Conservation (phyloP, 2,329 filamentous ascomycete species). For the Sarocladium strictum region DNA sequence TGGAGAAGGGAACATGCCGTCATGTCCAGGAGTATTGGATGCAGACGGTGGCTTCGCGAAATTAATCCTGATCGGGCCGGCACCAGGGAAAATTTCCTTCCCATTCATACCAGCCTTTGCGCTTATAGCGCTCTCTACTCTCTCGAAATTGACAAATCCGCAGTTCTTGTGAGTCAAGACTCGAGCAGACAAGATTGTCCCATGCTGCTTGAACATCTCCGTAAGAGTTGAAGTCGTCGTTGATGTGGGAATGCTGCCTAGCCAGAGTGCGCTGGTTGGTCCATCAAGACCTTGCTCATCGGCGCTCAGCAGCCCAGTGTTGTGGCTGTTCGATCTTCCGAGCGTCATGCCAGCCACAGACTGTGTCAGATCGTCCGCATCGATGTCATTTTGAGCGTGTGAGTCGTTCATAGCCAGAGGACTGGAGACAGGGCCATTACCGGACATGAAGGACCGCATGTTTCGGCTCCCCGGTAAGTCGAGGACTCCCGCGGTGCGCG, state of each 20-base stretch:
- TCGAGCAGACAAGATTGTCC: slow-evolving; percentile 81
- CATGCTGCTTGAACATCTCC: slow-evolving; percentile 92
- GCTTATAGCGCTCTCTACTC: slow-evolving; percentile 80
- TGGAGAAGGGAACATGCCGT: slow-evolving; percentile 81
- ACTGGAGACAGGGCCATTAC: slow-evolving; percentile 63
- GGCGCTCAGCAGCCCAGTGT: slow-evolving; percentile 60
- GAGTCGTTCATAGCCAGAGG: slow-evolving; percentile 72
- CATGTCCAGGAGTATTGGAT: slow-evolving; percentile 81
- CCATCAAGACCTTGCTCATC: slow-evolving; percentile 81
- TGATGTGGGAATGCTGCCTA: slow-evolving; percentile 94
- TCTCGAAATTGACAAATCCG: slow-evolving; percentile 97
- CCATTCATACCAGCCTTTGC: slow-evolving; percentile 86
- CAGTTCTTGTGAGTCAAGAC: slow-evolving; percentile 98
- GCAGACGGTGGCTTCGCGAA: slow-evolving; percentile 94
- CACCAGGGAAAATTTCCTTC: slow-evolving; percentile 97
- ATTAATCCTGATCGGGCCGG: slow-evolving; percentile 89
- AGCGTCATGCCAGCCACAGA: slow-evolving; percentile 78
- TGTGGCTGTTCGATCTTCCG: slow-evolving; percentile 57
- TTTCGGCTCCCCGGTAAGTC: slow-evolving; percentile 67
- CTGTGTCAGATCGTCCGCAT: slow-evolving; percentile 74
- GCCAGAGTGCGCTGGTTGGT: slow-evolving; percentile 90
- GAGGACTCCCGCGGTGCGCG: slow-evolving; percentile 84
- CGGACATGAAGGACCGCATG: slow-evolving; percentile 68
- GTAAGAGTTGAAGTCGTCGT: slow-evolving; percentile 93
- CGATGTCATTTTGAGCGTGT: slow-evolving; percentile 65